Percentiles rank a stretch among this genome's conserved stretches.
phyloP scores from a whole-genome alignment of 768 basidiomycete genomes.

The Albatrellus ellisii region DNA sequence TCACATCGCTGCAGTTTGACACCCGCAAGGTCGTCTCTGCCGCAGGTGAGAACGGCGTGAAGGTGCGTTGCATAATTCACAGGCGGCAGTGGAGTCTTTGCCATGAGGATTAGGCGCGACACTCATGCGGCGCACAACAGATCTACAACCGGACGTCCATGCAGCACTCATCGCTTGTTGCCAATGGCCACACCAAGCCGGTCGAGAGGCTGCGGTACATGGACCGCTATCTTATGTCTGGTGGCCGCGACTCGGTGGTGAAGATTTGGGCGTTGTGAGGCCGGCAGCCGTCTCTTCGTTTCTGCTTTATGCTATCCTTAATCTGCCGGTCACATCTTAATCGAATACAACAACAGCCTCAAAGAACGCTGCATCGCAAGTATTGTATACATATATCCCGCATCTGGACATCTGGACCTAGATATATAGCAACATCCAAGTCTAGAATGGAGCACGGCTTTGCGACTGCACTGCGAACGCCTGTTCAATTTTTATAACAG shows the following conservation, averaged over 20 bases:
- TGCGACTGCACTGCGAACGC: no score
- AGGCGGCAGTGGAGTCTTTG: no score
- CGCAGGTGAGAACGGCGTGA: conserved; percentile 85
- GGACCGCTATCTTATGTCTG: conserved; percentile 89
- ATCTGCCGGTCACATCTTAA: background rate
- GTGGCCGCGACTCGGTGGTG: conserved; percentile 73
- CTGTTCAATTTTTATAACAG: no score
- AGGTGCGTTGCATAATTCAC: conserved; percentile 40
- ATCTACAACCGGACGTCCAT: conserved; percentile 91
- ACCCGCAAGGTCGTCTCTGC: conserved; percentile 87
- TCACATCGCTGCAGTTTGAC: conserved; percentile 91
- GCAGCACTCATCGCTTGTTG: conserved; percentile 71
- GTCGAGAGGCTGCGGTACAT: conserved; percentile 86
- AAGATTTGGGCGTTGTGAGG: conserved; percentile 88
- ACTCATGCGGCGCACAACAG: conserved; percentile 25
- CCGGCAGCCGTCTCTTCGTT: background rate
- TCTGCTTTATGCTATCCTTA: background rate
- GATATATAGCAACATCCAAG: no score
- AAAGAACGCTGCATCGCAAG: no score
- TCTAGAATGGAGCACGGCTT: no score
- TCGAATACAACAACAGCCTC: no score
- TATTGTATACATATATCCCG: no score
- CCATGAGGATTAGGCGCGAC: no score
- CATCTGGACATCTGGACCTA: no score
- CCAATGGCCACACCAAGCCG: conserved; percentile 90